Evolutionary conservation across 805 yeast species (phyloP), one percentile per base, ranked within the genome.

Genomic region (Saturnispora silvae): DNA sequence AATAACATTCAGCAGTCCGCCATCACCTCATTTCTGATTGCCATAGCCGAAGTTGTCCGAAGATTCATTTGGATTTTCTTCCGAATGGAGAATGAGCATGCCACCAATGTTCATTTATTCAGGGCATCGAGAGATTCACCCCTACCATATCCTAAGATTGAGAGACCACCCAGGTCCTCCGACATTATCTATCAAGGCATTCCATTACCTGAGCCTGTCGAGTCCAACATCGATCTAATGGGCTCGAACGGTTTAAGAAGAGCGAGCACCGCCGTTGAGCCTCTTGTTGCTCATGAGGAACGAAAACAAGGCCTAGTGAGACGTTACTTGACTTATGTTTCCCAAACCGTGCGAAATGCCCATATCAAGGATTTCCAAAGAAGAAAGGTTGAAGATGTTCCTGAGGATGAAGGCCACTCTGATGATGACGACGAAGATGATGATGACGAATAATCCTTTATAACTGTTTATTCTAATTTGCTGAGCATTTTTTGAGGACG

Each of bases 71-170:
- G 98, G 98, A 67, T 85, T 6, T 72, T 82, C 34, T 80, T 92
- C 64, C 77, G 98, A 61, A 81, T 92, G 70, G 98, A 92, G 49
- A 92, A 92, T 58, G 97, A 92, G 57, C 98, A 92, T 57, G 79
- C 87, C 33, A 77, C 96, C 1, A 89, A 89, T 53, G 95, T 86
- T 9, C 76, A 75, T 38, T 61, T 85, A 31, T 82, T 78, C 57
- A 70, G 94, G 45, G 97, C 96, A 0, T 78, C 94, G 8, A 74
- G 94, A 40, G 96, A 89, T 43, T 64, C 84, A 8, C 83, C 89
- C 2, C 60, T 89, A 37, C 98, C 98, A 0, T 89, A 85, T 45
- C 72, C 75, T 2, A 54, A 71, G 2, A 32, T 29, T 15, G 28
- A 34, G 17, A 34, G 38, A 11, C 19, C 13, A 5, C 40, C 40